Percentiles rank a stretch among this genome's conserved stretches.
phyloP scores from a whole-genome alignment of 73 alveolate species.

The Stentor roeselii region DNA sequence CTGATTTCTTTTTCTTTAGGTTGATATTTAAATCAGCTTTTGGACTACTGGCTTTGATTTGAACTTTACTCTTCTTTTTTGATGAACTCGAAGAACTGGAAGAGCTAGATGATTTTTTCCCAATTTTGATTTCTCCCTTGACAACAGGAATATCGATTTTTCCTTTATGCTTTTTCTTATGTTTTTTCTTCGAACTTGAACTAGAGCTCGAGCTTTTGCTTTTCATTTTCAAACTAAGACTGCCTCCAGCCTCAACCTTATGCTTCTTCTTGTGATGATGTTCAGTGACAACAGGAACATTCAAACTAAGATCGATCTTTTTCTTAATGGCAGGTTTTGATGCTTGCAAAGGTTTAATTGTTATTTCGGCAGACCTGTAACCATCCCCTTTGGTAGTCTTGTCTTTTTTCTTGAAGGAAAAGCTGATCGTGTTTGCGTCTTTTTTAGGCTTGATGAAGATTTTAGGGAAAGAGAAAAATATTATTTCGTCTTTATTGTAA shows the following conservation, averaged over 20 bases:
- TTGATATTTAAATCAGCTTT: neutral
- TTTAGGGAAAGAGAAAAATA: neutral
- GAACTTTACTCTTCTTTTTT: neutral
- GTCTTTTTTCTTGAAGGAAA: neutral
- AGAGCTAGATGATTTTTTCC: too few species aligned
- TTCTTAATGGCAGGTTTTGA: neutral
- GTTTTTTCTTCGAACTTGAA: too few species aligned
- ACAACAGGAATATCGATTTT: neutral
- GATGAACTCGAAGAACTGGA: neutral
- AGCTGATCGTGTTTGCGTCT: neutral
- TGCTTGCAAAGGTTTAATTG: neutral
- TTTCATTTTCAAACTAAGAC: too few species aligned
- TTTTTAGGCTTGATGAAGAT: neutral
- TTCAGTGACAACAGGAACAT: neutral
- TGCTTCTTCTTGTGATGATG: neutral
- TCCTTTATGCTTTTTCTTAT: neutral
- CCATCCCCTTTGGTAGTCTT: conserved; percentile 3
- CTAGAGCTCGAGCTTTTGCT: neutral
- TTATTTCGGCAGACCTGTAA: neutral
- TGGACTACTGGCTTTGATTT: neutral
- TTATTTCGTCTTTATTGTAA: neutral
- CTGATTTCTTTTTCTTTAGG: neutral
- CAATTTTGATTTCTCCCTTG: neutral
- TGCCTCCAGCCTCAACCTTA: neutral
- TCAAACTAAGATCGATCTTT: neutral